Evolutionary conservation across 2,329 filamentous ascomycete genomes (phyloP), one percentile per base, ranked within the genome.

Genomic region (Aspergillus fructus): DNA sequence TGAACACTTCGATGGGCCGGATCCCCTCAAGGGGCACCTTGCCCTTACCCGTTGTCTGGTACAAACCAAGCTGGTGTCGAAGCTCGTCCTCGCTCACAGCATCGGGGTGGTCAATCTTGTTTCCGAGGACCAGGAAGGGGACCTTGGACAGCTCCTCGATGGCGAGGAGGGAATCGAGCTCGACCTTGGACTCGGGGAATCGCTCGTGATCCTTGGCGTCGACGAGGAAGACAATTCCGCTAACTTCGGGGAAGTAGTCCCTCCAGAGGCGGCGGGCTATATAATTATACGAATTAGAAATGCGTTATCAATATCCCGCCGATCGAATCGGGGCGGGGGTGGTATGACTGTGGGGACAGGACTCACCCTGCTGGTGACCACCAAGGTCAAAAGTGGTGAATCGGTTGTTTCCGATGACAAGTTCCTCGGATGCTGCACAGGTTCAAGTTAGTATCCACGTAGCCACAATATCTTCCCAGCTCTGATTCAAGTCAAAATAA

Each of bases 71-170:
- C 76, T 93, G 89, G 74, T 93, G 89, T 76, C 94, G 86, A 72
- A 97, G 85, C 81, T 97, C 91, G 70, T 97, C 93, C 83, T 99
- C 94, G 64, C 89, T 93, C 54, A 97, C 88, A 62, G 94, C 94
- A 67, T 96, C 90, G 53, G 93, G 93, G 81, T 97, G 93, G 77
- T 99, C 94, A 76, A 99, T 99, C 87, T 99, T 99, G 87, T 99
- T 99, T 68, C 94, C 94, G 63, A 99, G 86, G 68, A 99, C 87
- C 61, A 97, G 86, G 77, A 97, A 97, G 54, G 94, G 94, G 8
- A 96, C 94, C 83, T 96, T 97, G 74, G 86, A 82, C 40, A 99
- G 86, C 74, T 97, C 93, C 80, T 99, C 94, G 93, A 99, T 97
- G 62, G 90, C 87, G 66, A 99, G 85, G 52, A 97, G 89, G 53